Conservation (phyloP, 2,329 filamentous ascomycete species). For the Colletotrichum camelliae region DNA sequence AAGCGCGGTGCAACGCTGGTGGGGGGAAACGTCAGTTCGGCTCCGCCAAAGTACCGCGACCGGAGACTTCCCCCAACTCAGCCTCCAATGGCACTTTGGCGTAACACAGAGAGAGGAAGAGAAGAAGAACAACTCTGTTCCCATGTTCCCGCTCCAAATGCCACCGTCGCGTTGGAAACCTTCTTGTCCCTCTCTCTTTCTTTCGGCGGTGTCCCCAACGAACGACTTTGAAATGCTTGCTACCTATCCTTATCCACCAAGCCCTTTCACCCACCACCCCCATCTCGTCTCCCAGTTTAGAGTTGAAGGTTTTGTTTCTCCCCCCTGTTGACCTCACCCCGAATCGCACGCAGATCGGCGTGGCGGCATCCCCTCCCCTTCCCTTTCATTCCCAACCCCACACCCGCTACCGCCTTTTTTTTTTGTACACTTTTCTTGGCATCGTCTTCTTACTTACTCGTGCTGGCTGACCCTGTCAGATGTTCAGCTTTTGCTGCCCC, state of each 20-base stretch:
- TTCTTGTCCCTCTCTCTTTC: not conserved
- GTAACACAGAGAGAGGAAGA: not conserved
- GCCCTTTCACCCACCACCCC: not conserved
- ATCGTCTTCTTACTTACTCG: not conserved
- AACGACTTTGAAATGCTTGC: not conserved
- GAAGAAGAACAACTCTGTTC: not conserved
- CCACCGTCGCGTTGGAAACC: not conserved
- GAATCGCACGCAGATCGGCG: constrained; percentile 7
- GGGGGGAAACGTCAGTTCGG: not conserved
- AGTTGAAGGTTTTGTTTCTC: constrained; percentile 4
- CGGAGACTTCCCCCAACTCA: not conserved
- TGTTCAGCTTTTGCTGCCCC: not conserved
- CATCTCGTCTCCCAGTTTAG: not conserved
- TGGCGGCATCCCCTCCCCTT: not conserved
- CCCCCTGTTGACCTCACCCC: not conserved
- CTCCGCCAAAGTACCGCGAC: not conserved
- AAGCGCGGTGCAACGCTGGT: not conserved
- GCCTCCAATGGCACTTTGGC: not conserved
- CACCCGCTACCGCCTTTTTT: not conserved
- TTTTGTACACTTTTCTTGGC: not conserved
- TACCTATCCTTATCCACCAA: not conserved
- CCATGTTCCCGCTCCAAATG: not conserved
- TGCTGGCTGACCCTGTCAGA: not conserved
- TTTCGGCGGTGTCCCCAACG: not conserved
- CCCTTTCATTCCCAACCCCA: not conserved